Conservation (phyloP, 1,139 yeast genomes). For the Pichia inconspicua region DNA sequence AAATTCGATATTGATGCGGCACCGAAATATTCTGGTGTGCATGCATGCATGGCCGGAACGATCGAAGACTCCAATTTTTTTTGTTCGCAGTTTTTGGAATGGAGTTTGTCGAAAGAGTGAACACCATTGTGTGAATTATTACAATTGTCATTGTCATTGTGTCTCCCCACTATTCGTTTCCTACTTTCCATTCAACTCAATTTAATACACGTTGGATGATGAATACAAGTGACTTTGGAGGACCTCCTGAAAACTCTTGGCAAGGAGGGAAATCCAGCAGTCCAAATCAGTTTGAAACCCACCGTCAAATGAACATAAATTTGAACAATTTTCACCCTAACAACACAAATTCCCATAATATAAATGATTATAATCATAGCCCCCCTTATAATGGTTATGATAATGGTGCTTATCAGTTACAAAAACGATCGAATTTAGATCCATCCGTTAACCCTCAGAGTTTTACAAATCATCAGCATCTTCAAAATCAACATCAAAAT, state of each 20-base stretch:
- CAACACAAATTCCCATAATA: neutral
- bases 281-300: neutral
- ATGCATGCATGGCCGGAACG: neutral
- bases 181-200: neutral
- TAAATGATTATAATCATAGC: neutral
- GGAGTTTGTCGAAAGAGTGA: neutral
- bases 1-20: too few species aligned
- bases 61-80: too few species aligned
- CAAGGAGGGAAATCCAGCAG: neutral
- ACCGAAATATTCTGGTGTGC: too few species aligned
- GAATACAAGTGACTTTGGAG: neutral
- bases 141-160: neutral
- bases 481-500: conserved; percentile 2
- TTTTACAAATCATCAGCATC: neutral
- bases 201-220: neutral
- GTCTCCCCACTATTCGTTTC: neutral
- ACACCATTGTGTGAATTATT: neutral
- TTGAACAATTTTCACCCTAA: neutral
- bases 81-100: neutral
- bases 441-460: neutral
- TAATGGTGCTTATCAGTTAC: neutral
- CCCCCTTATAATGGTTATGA: neutral
- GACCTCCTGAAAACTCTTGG: neutral
- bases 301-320: neutral
- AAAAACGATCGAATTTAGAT: neutral